Conservation (phyloP, 2,329 filamentous ascomycete species). For the Dothideomycetes sp. region DNA sequence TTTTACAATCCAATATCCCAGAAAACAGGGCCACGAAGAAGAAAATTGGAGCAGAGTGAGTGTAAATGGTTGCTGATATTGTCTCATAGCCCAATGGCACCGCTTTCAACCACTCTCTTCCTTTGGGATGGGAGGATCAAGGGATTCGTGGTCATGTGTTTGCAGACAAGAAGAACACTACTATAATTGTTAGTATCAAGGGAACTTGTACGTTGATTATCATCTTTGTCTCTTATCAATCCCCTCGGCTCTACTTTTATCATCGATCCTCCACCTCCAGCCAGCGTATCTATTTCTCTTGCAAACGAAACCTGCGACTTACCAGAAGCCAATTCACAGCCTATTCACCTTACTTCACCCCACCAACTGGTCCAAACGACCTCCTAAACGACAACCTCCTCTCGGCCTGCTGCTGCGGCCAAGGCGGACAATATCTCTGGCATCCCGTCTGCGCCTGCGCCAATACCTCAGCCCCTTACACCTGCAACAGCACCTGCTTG, state of each 20-base stretch:
- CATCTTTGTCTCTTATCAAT: slow-evolving; percentile 72
- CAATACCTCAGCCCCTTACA: slow-evolving; percentile 70
- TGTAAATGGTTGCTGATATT: too few relatives aligned
- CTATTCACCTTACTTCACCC: too few relatives aligned
- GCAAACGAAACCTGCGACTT: too few relatives aligned
- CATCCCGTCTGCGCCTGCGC: slow-evolving; percentile 85
- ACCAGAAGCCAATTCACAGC: too few relatives aligned
- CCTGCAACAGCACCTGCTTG: slow-evolving; percentile 84
- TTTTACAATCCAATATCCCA: too few relatives aligned
- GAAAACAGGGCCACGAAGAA: too few relatives aligned
- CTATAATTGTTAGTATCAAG: slow-evolving; percentile 80
- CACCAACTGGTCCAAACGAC: too few relatives aligned
- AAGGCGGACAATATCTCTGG: slow-evolving; percentile 81
- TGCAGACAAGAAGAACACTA: slow-evolving; percentile 72
- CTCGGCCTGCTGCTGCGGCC: slow-evolving; percentile 89
- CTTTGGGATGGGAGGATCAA: slow-evolving; percentile 83
- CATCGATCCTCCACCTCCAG: too few relatives aligned
- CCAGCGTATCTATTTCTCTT: too few relatives aligned
- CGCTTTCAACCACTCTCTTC: slow-evolving; percentile 67
- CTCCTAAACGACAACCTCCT: slow-evolving; percentile 93
- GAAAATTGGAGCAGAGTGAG: too few relatives aligned
- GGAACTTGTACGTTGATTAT: too few relatives aligned
- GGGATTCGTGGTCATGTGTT: slow-evolving; percentile 83
- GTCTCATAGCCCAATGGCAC: too few relatives aligned
- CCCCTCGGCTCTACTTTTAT: slow-evolving; percentile 75